Evolutionary conservation across 805 yeast genomes (phyloP).

Genomic region (Brettanomyces nanus): DNA sequence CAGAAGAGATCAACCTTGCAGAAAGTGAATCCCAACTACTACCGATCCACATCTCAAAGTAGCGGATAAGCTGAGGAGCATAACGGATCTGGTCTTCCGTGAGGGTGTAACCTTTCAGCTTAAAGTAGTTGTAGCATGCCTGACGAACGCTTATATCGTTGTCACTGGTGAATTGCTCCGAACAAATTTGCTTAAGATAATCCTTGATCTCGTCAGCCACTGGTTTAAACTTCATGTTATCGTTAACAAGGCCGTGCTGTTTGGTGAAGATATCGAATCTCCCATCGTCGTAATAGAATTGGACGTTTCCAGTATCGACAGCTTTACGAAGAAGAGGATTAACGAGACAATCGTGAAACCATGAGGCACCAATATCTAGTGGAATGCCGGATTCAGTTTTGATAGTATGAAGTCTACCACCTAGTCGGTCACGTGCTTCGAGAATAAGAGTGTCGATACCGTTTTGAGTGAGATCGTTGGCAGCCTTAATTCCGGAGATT

Average conservation of each 20-base stretch:
- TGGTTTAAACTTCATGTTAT: slow-evolving; percentile 37
- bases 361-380: slow-evolving; percentile 79
- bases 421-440: slow-evolving; percentile 50
- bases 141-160: slow-evolving; percentile 51
- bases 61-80: slow-evolving; percentile 45
- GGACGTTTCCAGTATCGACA: slow-evolving; percentile 19
- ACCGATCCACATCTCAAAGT: slow-evolving; percentile 71
- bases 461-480: slow-evolving; percentile 28
- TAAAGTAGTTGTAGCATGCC: slow-evolving; percentile 39
- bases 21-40: slow-evolving; percentile 57
- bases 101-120: slow-evolving; percentile 35
- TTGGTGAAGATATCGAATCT: slow-evolving; percentile 13
- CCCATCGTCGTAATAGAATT: slow-evolving; percentile 27
- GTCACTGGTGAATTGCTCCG: slow-evolving; percentile 19
- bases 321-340: slow-evolving; percentile 54
- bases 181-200: slow-evolving; percentile 14
- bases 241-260: slow-evolving; percentile 32
- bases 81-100: slow-evolving; percentile 41
- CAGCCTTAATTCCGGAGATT: slow-evolving; percentile 44
- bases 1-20: slow-evolving; percentile 35
- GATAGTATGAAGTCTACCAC: slow-evolving; percentile 57
- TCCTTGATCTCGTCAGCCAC: slow-evolving; percentile 24
- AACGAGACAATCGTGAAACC: slow-evolving; percentile 79
- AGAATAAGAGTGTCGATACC: slow-evolving; percentile 34
- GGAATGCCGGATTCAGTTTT: slow-evolving; percentile 19